Base-by-base conservation (phyloP, 2,329 filamentous ascomycete species). In the Cryphonectria naterciae region DNA sequence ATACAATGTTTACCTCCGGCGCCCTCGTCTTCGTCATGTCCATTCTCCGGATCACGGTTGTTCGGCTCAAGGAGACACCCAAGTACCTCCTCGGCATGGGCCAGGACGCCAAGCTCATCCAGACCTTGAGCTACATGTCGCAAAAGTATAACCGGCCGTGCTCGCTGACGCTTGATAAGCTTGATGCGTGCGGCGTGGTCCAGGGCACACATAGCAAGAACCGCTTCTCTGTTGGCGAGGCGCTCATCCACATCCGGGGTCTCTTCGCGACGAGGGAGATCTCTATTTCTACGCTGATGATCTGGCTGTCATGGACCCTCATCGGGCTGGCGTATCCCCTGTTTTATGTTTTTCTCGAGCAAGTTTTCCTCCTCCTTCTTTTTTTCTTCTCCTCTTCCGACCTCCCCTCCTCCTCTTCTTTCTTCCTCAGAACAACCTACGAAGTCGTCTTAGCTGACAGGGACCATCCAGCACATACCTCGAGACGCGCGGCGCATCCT, bases 321-420 rank as follows among this genome's bases (percentile, higher is more conserved):
- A 92, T 93, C 46, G 91, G 92, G 8, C 84, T 94, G 0, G 91
- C 90, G 0, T 94, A 93, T 75, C 92, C 92, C 0, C 83, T 94
- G 0, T 94, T 92, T 79, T 92, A 92, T 74, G 91, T 93, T 68
- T 94, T 94, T 78, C 81, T 94, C 1, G 89, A 89, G 82, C 85
- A 78, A 73, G 81, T 79, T 11, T 72, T n/a, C 65, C 13, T 39
- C 2, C 37, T 11, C n/a, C n/a, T n/a, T n/a, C n/a, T 2, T 39
- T 39, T 10, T 11, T 39, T 11, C 37, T 39, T 39, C 11, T 11
- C 10, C n/a, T n/a, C n/a, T n/a, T n/a, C n/a, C n/a, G n/a, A n/a
- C n/a, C n/a, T n/a, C n/a, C n/a, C n/a, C n/a, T n/a, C n/a, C n/a
- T 39, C 37, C 10, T 32, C 32, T 32, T 32, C 32, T 32, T 32